Evolutionary conservation across 2,329 filamentous ascomycete species (phyloP).

Genomic region (Ascochyta clinopodiicola): DNA sequence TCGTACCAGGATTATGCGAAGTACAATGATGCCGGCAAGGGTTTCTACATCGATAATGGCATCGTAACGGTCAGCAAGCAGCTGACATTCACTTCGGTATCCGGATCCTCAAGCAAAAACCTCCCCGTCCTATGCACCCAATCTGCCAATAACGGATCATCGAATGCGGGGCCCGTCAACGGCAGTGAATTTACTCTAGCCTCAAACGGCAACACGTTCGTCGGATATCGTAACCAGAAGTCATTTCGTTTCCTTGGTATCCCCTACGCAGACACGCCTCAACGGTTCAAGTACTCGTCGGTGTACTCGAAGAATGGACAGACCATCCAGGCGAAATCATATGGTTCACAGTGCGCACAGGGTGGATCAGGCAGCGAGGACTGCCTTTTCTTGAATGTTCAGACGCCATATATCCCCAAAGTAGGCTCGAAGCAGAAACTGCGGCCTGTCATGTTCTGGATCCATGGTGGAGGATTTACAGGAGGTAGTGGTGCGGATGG

Average conservation of each 20-base stretch:
- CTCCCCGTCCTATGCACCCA: slow-evolving; percentile 61
- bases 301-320: slow-evolving; percentile 55
- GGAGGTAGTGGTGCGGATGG: slow-evolving; percentile 55
- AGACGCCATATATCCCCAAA: slow-evolving; percentile 47
- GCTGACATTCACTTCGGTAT: slow-evolving; percentile 44
- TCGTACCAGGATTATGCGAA: slow-evolving; percentile 55
- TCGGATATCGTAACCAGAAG: slow-evolving; percentile 61
- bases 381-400: slow-evolving; percentile 32
- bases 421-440: slow-evolving; percentile 49
- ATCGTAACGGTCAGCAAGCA: slow-evolving; percentile 47
- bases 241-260: slow-evolving; percentile 56
- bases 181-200: slow-evolving; percentile 48
- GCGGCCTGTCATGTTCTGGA: slow-evolving; percentile 53
- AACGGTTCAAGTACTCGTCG: slow-evolving; percentile 56
- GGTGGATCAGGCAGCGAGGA: slow-evolving; percentile 46
- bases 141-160: slow-evolving; percentile 49
- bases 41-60: slow-evolving; percentile 54
- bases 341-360: slow-evolving; percentile 55
- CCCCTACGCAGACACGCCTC: slow-evolving; percentile 53
- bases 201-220: slow-evolving; percentile 54
- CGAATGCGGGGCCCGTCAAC: slow-evolving; percentile 29
- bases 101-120: slow-evolving; percentile 29
- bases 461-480: slow-evolving; percentile 70
- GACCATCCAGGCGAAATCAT: slow-evolving; percentile 55
- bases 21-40: slow-evolving; percentile 43